phyloP scores from a whole-genome alignment of 2,329 filamentous ascomycete species.

The Tolypocladium cylindrosporum region DNA sequence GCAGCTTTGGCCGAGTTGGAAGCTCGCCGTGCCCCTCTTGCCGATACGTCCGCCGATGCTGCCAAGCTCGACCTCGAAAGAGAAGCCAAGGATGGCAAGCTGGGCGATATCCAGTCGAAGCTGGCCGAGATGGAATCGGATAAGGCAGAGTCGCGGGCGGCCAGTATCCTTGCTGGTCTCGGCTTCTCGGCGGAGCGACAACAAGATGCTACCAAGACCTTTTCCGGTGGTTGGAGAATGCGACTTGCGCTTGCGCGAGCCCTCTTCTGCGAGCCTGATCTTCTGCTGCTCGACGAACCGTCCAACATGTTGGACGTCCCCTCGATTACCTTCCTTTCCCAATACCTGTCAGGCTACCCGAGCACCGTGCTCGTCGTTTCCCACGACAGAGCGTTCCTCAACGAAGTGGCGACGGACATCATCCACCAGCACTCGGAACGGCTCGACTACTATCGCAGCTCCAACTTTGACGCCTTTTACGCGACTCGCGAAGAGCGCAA shows the following conservation, averaged over 20 bases:
- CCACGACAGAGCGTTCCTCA: slow-evolving; percentile 97
- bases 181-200: slow-evolving; percentile 93
- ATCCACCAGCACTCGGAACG: slow-evolving; percentile 96
- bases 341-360: slow-evolving; percentile 88
- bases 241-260: slow-evolving; percentile 88
- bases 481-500: slow-evolving; percentile 93
- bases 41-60: slow-evolving; percentile 86
- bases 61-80: slow-evolving; percentile 75
- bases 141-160: slow-evolving; percentile 90
- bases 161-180: slow-evolving; percentile 91
- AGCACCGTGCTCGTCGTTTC: slow-evolving; percentile 94
- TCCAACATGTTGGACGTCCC: slow-evolving; percentile 99
- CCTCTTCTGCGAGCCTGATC: slow-evolving; percentile 93
- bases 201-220: slow-evolving; percentile 88
- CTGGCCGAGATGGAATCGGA: slow-evolving; percentile 98
- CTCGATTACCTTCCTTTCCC: slow-evolving; percentile 96
- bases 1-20: slow-evolving; percentile 70
- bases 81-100: slow-evolving; percentile 80
- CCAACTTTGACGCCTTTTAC: slow-evolving; percentile 96
- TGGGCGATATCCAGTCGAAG: slow-evolving; percentile 86
- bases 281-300: slow-evolving; percentile 94
- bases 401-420: slow-evolving; percentile 98
- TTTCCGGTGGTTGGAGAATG: slow-evolving; percentile 99
- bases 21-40: slow-evolving; percentile 64
- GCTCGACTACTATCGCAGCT: slow-evolving; percentile 95